These are phyloP conservation scores for Flaveria brownii DNA, from an alignment of 129 eudicot species.

Conservation along the genomic window DNA sequence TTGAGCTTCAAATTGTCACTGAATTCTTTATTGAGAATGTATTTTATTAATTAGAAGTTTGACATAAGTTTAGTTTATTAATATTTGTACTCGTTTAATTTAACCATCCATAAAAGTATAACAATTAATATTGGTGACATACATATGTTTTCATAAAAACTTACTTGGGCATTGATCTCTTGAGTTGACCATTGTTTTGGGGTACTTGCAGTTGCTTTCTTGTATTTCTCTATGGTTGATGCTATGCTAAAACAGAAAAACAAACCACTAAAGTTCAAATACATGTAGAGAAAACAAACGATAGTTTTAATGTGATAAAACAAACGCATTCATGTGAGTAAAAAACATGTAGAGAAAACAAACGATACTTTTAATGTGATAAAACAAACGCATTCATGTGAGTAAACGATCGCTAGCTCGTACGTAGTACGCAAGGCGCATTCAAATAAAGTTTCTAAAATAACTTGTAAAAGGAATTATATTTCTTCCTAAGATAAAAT, in stretches of 20 bases:
- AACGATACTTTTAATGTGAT: no score
- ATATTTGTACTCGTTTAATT: neutral
- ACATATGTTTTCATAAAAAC: neutral
- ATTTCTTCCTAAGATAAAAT: neutral
- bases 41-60: no score
- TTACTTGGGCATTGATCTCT: slow-evolving; percentile 80
- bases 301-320: neutral
- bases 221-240: slow-evolving; percentile 74
- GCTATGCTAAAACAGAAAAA: slow-evolving; percentile 45
- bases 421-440: no score
- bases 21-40: neutral
- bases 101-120: neutral
- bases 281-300: neutral
- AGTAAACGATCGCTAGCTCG: no score
- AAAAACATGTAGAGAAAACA: no score
- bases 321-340: no score
- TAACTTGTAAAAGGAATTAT: neutral
- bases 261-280: neutral
- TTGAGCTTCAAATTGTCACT: neutral
- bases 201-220: slow-evolving; percentile 63
- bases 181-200: slow-evolving; percentile 54
- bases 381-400: no score
- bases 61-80: no score
- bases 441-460: neutral
- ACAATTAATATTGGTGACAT: neutral